Conservation (phyloP, 2,329 filamentous ascomycete species). For the Lanzia echinophila region DNA sequence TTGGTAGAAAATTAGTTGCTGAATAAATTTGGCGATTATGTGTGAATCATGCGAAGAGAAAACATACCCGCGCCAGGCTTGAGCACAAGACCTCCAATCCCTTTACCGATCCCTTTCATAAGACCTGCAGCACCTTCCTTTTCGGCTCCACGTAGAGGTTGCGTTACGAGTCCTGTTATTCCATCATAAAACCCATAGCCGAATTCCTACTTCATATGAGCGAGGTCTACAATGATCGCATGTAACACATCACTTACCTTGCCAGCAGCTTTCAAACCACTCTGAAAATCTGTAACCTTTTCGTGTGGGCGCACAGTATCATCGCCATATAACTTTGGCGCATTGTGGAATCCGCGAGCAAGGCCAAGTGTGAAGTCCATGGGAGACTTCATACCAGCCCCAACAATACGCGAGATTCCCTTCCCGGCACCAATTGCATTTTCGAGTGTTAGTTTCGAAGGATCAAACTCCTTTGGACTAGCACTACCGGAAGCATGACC, state of each 20-base stretch:
- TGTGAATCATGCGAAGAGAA: too few relatives aligned
- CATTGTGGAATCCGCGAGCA: slow-evolving; percentile 82
- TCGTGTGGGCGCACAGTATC: slow-evolving; percentile 71
- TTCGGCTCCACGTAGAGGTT: slow-evolving; percentile 63
- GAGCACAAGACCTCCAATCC: slow-evolving; percentile 71
- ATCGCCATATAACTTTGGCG: slow-evolving; percentile 78
- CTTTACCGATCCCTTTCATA: slow-evolving; percentile 74
- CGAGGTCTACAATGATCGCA: background rate
- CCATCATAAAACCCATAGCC: slow-evolving; percentile 75
- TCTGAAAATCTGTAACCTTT: slow-evolving; percentile 70
- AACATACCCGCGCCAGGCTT: slow-evolving; percentile 71
- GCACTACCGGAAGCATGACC: slow-evolving; percentile 14
- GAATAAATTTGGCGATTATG: background rate
- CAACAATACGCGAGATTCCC: slow-evolving; percentile 64
- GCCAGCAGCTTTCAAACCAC: slow-evolving; percentile 69
- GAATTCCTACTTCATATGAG: slow-evolving; percentile 47
- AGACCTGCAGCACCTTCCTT: slow-evolving; percentile 61
- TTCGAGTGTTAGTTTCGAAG: slow-evolving; percentile 40
- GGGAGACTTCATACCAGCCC: slow-evolving; percentile 69
- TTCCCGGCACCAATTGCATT: slow-evolving; percentile 49
- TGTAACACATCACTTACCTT: slow-evolving; percentile 45
- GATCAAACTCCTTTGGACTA: slow-evolving; percentile 19
- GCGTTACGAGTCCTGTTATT: slow-evolving; percentile 71
- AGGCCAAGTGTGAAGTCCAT: slow-evolving; percentile 80
- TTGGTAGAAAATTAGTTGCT: slow-evolving; percentile 2